These are phyloP conservation scores for Xanthoceras sorbifolium DNA, from an alignment of 345 rosid genomes.

Conservation along the genomic window DNA sequence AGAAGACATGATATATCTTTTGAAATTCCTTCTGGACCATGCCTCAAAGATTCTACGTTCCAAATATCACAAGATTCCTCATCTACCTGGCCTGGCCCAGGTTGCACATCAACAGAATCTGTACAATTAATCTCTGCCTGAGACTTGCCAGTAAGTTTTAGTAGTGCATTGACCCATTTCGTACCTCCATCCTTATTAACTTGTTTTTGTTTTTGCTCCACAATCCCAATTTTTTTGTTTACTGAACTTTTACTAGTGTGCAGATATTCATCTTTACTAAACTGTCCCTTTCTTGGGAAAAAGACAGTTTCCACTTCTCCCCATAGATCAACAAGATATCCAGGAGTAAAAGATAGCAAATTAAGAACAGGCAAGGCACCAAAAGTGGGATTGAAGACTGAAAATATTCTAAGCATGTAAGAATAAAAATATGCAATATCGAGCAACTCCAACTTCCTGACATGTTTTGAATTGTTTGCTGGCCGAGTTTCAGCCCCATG, in stretches of 20 bases:
- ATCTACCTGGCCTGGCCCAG: constrained; percentile 39
- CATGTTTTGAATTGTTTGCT: constrained; percentile 29
- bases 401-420: constrained; percentile 74
- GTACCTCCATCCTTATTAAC: constrained; percentile 56
- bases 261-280: constrained; percentile 21
- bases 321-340: constrained; percentile 71
- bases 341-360: constrained; percentile 88
- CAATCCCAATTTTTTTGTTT: constrained; percentile 37
- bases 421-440: constrained; percentile 82
- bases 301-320: constrained; percentile 55
- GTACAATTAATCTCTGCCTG: constrained; percentile 37
- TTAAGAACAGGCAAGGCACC: constrained; percentile 87
- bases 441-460: constrained; percentile 53
- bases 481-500: constrained; percentile 31
- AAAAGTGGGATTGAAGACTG: constrained; percentile 54
- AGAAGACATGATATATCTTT: constrained; percentile 74
- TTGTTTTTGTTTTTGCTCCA: constrained; percentile 51
- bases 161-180: constrained; percentile 72
- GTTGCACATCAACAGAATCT: constrained; percentile 38
- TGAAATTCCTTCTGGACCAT: constrained; percentile 71
- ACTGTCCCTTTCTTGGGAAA: constrained; percentile 38
- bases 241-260: constrained; percentile 34
- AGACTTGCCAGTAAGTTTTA: constrained; percentile 77
- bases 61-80: constrained; percentile 57
- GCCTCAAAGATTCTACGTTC: constrained; percentile 70